A percentile compares a stretch with the other conserved stretches of the same genome.
Evolutionary conservation across 108 stramenopile genomes (phyloP).

Genomic region (Chaetoceros muelleri): DNA sequence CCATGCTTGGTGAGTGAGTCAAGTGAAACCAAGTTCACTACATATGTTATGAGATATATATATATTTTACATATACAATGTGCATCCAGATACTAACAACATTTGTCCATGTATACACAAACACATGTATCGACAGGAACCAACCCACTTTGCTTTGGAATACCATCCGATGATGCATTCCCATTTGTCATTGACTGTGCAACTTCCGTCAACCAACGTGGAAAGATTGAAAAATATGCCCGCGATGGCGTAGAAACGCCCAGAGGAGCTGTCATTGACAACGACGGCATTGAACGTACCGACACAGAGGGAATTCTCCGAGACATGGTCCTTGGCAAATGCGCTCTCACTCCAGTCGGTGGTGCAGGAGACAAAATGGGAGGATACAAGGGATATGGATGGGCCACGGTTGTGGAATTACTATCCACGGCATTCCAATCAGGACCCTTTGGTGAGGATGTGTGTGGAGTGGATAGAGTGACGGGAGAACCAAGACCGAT

Average conservation of each 20-base stretch:
- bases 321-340: constrained; percentile 55
- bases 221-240: constrained; percentile 54
- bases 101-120: too few relatives aligned
- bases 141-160: constrained; percentile 45
- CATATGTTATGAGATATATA: not conserved
- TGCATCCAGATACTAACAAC: not conserved
- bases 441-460: constrained; percentile 50
- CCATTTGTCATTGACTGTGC: constrained; percentile 61
- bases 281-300: constrained; percentile 42
- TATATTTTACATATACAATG: too few relatives aligned
- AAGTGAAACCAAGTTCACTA: constrained; percentile 1
- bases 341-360: constrained; percentile 50
- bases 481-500: constrained; percentile 52
- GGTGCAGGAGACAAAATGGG: constrained; percentile 58
- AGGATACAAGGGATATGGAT: constrained; percentile 64
- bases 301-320: constrained; percentile 52
- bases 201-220: constrained; percentile 50
- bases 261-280: constrained; percentile 43
- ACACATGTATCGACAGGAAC: too few relatives aligned
- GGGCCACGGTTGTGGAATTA: constrained; percentile 53
- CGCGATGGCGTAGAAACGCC: constrained; percentile 45
- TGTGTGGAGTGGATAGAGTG: constrained; percentile 45
- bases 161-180: constrained; percentile 39
- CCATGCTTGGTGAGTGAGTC: constrained; percentile 26
- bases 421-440: constrained; percentile 50